Percentiles rank a stretch among this genome's conserved stretches.
phyloP scores from a whole-genome alignment of 1,139 yeast species.

The Kluyveromyces sp. region DNA sequence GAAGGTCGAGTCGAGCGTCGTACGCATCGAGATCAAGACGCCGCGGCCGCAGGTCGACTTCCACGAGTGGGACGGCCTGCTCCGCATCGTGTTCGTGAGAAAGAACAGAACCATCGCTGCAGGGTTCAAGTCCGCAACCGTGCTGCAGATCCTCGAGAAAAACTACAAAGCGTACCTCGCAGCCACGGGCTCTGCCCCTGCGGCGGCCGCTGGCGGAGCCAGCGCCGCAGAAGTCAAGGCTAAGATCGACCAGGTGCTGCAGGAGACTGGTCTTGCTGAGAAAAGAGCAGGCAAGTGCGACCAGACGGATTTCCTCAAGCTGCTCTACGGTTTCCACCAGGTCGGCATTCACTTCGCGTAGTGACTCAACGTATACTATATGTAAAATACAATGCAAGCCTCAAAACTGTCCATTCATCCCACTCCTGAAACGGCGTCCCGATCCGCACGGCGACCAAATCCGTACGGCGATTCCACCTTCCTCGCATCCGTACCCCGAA shows the following conservation, averaged over 20 bases:
- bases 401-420: too few relatives aligned
- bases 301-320: conserved; percentile 83
- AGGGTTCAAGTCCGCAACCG: conserved; percentile 78
- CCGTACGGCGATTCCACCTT: too few relatives aligned
- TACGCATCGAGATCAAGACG: conserved; percentile 79
- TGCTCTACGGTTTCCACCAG: conserved; percentile 90
- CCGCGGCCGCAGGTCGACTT: conserved; percentile 92
- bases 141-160: conserved; percentile 77
- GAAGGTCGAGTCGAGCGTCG: conserved; percentile 94
- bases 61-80: conserved; percentile 94
- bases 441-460: too few relatives aligned
- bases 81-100: conserved; percentile 84
- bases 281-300: conserved; percentile 92
- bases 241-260: conserved; percentile 57
- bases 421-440: too few relatives aligned
- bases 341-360: conserved; percentile 95
- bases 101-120: conserved; percentile 91
- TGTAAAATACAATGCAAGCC: too few relatives aligned
- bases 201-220: conserved; percentile 24
- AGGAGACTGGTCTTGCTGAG: conserved; percentile 72
- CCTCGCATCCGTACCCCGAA: too few relatives aligned
- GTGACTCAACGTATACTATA: too few relatives aligned
- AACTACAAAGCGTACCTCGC: conserved; percentile 81
- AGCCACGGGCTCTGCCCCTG: conserved; percentile 38
- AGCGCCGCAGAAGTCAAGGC: conserved; percentile 44